Base-by-base conservation (phyloP, 140 eudicot species). In the Flaveria floridana region DNA sequence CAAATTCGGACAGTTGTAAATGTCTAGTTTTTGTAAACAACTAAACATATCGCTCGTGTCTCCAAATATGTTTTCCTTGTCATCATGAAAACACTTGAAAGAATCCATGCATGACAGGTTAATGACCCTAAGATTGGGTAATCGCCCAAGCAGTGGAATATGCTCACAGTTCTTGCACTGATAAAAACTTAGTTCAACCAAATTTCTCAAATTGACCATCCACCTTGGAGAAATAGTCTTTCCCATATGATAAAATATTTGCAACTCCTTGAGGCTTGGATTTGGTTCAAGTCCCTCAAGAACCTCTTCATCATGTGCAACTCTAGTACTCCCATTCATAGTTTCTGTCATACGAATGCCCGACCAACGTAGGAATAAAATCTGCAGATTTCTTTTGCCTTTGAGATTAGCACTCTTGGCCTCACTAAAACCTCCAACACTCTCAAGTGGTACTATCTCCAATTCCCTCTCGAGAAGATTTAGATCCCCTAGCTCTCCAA, bases 211-310 rank as follows among this genome's bases (percentile, higher is more conserved):
- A 2, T 28, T 50, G 7, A n/a, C 34, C 34, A 74, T 47, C 79
- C 79, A 74, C 6, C 71, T 63, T 15, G 72, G 79, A 47, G 20
- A 74, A 46, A 47, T n/a, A 51, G 3, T 47, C 50, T 18, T 62
- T 62, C 79, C 72, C 30, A 23, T 63, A 37, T 47, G 11, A 0
- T 0, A 6, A 11, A 3, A 0, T 44, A 74, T n/a, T 20, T 26
- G 0, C 63, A 74, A 19, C 57, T 63, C 39, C 50, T 12, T 8
- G 21, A 74, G 79, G 63, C 71, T 47, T 3, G 25, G 23, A 74
- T 74, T 46, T 47, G 79, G 79, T 63, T 74, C 71, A 15, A 74
- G 48, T 62, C 79, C 79, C 50, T 74, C 79, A 12, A 74, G 63
- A 63, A 74, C 63, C 20, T 62, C 63, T 62, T 47, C 71, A 16